These are phyloP conservation scores for Claviceps humidiphila DNA, from an alignment of 2,329 filamentous ascomycete genomes.

Conservation along the genomic window DNA sequence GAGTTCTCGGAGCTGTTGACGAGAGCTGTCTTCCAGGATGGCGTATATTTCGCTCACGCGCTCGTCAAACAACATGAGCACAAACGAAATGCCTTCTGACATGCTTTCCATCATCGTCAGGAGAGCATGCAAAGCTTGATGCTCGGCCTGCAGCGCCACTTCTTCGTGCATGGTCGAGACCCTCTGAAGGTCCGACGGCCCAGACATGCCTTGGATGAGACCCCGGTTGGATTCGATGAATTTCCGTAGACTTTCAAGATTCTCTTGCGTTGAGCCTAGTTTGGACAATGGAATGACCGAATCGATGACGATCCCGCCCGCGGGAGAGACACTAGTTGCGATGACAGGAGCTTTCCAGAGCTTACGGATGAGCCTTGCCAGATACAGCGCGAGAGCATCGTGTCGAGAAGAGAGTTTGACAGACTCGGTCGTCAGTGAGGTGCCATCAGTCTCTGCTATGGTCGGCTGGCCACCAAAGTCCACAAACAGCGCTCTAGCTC, in stretches of 20 bases:
- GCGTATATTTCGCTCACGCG: slow-evolving; percentile 76
- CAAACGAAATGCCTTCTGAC: slow-evolving; percentile 92
- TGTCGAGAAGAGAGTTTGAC: slow-evolving; percentile 82
- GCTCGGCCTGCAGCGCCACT: slow-evolving; percentile 82
- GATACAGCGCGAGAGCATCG: slow-evolving; percentile 75
- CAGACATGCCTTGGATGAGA: slow-evolving; percentile 89
- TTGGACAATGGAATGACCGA: slow-evolving; percentile 57
- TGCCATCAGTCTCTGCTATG: slow-evolving; percentile 64
- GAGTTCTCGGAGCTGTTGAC: slow-evolving; percentile 57
- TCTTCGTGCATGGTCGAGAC: slow-evolving; percentile 78
- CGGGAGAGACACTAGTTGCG: slow-evolving; percentile 33
- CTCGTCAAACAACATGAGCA: slow-evolving; percentile 89
- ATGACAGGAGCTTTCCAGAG: slow-evolving; percentile 79
- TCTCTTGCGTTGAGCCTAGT: slow-evolving; percentile 64
- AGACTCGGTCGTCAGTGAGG: slow-evolving; percentile 60
- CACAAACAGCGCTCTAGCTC: slow-evolving; percentile 77
- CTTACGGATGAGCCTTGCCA: slow-evolving; percentile 74
- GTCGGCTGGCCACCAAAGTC: slow-evolving; percentile 83
- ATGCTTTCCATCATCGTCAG: slow-evolving; percentile 79
- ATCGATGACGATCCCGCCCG: slow-evolving; percentile 47
- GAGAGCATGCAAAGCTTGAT: slow-evolving; percentile 79
- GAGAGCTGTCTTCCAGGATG: slow-evolving; percentile 56
- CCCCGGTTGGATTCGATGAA: slow-evolving; percentile 81
- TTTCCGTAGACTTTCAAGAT: slow-evolving; percentile 61
- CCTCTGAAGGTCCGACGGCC: slow-evolving; percentile 69